A percentile compares a stretch with the other conserved stretches of the same genome.
phyloP scores from a whole-genome alignment of 192 early-diverging fungal genomes.

The Coemansia sp. region DNA sequence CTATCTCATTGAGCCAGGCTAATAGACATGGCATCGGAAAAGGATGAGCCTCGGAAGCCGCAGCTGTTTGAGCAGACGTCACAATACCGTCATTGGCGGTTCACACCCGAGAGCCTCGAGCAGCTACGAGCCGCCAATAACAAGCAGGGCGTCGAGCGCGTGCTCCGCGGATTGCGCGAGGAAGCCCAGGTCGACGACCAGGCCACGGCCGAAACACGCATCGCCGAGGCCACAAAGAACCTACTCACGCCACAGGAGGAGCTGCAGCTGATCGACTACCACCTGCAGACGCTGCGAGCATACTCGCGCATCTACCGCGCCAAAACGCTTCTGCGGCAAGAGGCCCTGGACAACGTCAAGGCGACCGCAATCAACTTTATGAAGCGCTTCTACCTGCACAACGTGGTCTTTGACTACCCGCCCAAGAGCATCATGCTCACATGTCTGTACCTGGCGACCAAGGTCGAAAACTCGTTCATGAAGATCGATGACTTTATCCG shows the following conservation, averaged over 20 bases:
- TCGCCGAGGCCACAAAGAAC: slow-evolving; percentile 33
- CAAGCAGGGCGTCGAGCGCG: slow-evolving; percentile 51
- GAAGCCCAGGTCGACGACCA: slow-evolving; percentile 46
- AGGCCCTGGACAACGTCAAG: slow-evolving; percentile 44
- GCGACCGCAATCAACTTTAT: slow-evolving; percentile 74
- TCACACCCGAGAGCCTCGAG: slow-evolving; percentile 50
- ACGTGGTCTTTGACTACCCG: slow-evolving; percentile 74
- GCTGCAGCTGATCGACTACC: slow-evolving; percentile 38
- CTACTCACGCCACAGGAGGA: slow-evolving; percentile 39
- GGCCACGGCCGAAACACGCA: slow-evolving; percentile 15
- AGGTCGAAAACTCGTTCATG: slow-evolving; percentile 66
- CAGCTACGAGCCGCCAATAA: slow-evolving; percentile 57
- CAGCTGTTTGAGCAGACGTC: slow-evolving; percentile 64
- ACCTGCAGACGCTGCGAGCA: slow-evolving; percentile 22
- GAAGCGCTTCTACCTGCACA: slow-evolving; percentile 76
- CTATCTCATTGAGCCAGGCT: no score
- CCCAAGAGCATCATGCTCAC: slow-evolving; percentile 74
- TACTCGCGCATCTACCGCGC: slow-evolving; percentile 15
- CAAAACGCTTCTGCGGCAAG: slow-evolving; percentile 18
- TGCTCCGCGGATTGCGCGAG: slow-evolving; percentile 51
- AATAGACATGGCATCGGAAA: neutral
- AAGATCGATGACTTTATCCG: slow-evolving; percentile 65
- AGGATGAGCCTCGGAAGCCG: neutral
- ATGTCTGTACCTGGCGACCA: slow-evolving; percentile 71
- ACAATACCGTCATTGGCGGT: slow-evolving; percentile 71